These are phyloP conservation scores for Barnettozyma wickerhamii DNA, from an alignment of 805 yeast genomes.

Conservation along the genomic window DNA sequence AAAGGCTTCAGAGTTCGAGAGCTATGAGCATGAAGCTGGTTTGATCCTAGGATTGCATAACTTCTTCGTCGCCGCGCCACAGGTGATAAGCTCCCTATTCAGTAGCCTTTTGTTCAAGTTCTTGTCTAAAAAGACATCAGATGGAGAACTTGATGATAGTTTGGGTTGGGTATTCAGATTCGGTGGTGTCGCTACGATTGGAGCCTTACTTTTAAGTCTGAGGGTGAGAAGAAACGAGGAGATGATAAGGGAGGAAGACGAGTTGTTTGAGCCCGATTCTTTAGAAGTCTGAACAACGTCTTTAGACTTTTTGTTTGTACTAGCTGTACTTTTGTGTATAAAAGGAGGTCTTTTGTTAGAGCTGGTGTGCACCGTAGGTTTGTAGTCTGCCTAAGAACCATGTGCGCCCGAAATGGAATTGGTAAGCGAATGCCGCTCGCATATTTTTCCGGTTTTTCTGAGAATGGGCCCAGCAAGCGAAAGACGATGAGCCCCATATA, in stretches of 20 bases:
- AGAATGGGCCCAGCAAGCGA: neutral
- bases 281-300: neutral
- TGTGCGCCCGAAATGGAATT: slow-evolving; percentile 1
- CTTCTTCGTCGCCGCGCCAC: slow-evolving; percentile 55
- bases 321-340: neutral
- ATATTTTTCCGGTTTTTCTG: neutral
- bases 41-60: slow-evolving; percentile 53
- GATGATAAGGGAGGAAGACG: slow-evolving; percentile 29
- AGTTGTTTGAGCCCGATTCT: slow-evolving; percentile 3
- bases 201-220: slow-evolving; percentile 40
- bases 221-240: slow-evolving; percentile 39
- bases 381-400: too few species aligned
- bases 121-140: slow-evolving; percentile 25
- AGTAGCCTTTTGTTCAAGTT: slow-evolving; percentile 43
- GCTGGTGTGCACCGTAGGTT: too few species aligned
- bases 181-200: slow-evolving; percentile 47
- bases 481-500: neutral
- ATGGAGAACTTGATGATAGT: slow-evolving; percentile 34
- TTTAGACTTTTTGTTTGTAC: too few species aligned
- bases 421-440: slow-evolving; percentile 3
- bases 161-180: slow-evolving; percentile 55
- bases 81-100: slow-evolving; percentile 46
- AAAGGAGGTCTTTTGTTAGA: too few species aligned
- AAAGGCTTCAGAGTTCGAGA: slow-evolving; percentile 29
- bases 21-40: slow-evolving; percentile 52